Base-by-base conservation (phyloP, 2,329 filamentous ascomycete species). In the Xylaria polymorpha region DNA sequence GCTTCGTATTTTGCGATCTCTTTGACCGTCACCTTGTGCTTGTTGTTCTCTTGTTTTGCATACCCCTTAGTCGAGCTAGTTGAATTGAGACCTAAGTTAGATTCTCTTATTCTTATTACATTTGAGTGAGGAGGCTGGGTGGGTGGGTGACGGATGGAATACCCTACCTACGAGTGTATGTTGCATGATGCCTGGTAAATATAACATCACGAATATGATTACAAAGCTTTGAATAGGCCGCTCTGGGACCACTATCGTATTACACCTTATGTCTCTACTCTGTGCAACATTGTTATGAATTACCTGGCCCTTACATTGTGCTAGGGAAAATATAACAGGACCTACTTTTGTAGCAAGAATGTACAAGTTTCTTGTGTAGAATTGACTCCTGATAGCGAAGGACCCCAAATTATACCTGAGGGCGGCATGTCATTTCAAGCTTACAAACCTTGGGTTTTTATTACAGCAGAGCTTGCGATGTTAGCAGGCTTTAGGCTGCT, bases 91-190 rank as follows among this genome's bases (percentile, higher is more conserved):
- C 20, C 10, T 15, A 56, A 37, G 29, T 43, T n/a, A 32, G 22
- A 50, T 20, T 50, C 10, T 15, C 22, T 18, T 35, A 9, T 12
- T 20, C 18, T 57, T 51, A 22, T 9, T 22, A 39, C 25, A 35
- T n/a, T 37, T 7, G 22, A 32, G 20, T 53, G 41, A 51, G 37
- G 15, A 46, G 60, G 50, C 29, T 22, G 6, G 51, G 10, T 37
- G 37, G 43, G n/a, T 37, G 44, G 43, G 18, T 58, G 29, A 25
- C 25, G 51, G 12, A 10, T 22, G 15, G n/a, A 46, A 29, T 7
- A 66, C 35, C 22, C 59, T 66, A 12, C 18, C 14, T 3, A 39
- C 20, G 18, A 55, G 35, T 58, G 12, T n/a, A 60, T 68, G 22
- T 53, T 2, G 41, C 25, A 57, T 57, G 35, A 59, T 39, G 59